Conservation (phyloP, 2,329 filamentous ascomycete species). For the Cordyceps javanica region DNA sequence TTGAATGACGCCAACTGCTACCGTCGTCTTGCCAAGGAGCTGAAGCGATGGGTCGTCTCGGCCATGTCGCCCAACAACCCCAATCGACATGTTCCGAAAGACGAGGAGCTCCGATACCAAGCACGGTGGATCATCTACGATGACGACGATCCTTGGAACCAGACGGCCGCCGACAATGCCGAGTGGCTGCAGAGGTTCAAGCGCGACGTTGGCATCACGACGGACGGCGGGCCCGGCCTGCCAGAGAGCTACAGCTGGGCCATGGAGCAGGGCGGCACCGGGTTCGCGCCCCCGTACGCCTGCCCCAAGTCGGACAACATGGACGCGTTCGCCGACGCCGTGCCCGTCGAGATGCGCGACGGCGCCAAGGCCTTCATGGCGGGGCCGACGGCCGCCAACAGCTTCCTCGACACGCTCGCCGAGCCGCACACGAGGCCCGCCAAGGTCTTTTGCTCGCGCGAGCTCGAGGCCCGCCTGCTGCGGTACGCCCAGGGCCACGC, state of each 20-base stretch:
- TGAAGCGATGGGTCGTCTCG: slow-evolving; percentile 45
- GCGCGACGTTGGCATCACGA: slow-evolving; percentile 46
- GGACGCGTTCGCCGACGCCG: slow-evolving; percentile 28
- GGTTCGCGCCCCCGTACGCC: slow-evolving; percentile 50
- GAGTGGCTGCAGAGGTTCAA: slow-evolving; percentile 61
- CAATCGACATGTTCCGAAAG: slow-evolving; percentile 50
- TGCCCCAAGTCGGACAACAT: slow-evolving; percentile 35
- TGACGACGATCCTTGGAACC: slow-evolving; percentile 59
- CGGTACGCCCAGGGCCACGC: slow-evolving; percentile 41
- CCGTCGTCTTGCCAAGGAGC: slow-evolving; percentile 46
- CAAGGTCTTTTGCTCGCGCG: slow-evolving; percentile 50
- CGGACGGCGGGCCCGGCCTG: slow-evolving; percentile 46
- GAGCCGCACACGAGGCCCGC: slow-evolving; percentile 41
- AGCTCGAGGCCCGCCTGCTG: slow-evolving; percentile 49
- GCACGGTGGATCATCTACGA: slow-evolving; percentile 58
- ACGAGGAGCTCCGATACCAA: slow-evolving; percentile 59
- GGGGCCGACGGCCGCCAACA: slow-evolving; percentile 38
- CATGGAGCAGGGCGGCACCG: slow-evolving; percentile 43
- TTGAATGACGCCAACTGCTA: slow-evolving; percentile 57
- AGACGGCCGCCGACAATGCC: slow-evolving; percentile 56
- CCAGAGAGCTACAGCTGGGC: slow-evolving; percentile 38
- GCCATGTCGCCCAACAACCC: slow-evolving; percentile 56
- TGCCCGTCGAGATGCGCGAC: slow-evolving; percentile 28
- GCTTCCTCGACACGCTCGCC: slow-evolving; percentile 40
- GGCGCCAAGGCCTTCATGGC: slow-evolving; percentile 37